A percentile compares a stretch with the other conserved stretches of the same genome.
Conservation (phyloP, 164 flowering plant species). For the Amborella trichopoda region DNA sequence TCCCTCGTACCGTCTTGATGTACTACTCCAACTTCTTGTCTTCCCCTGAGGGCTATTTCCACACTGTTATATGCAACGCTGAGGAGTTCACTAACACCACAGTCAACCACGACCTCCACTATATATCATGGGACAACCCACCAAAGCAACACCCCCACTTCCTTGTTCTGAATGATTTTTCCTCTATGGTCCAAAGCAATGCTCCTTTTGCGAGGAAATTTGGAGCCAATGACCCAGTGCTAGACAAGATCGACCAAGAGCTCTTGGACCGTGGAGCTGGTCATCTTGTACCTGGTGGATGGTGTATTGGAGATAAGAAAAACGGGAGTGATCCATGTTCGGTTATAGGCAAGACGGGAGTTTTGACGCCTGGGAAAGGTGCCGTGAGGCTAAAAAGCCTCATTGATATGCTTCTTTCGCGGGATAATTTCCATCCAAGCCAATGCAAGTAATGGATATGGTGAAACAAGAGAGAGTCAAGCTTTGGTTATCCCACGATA, state of each 20-base stretch:
- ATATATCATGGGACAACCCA: constrained; percentile 90
- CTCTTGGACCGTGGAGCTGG: constrained; percentile 33
- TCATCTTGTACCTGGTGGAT: constrained; percentile 58
- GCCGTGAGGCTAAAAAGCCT: constrained; percentile 52
- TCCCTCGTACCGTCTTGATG: constrained; percentile 67
- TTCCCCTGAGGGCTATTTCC: constrained; percentile 89
- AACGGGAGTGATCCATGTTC: constrained; percentile 6
- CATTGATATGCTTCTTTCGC: constrained; percentile 36
- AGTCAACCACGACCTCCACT: constrained; percentile 75
- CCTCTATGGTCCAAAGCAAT: constrained; percentile 57
- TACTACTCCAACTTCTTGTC: constrained; percentile 85
- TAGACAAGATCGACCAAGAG: constrained; percentile 68
- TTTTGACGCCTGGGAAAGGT: constrained; percentile 53
- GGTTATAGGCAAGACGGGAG: constrained; percentile 14
- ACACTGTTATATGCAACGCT: constrained; percentile 76
- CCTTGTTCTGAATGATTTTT: constrained; percentile 33
- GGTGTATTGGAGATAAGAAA: constrained; percentile 26
- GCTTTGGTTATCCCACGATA: too few relatives aligned
- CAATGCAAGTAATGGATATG: constrained; percentile 45
- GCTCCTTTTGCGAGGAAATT: constrained; percentile 82
- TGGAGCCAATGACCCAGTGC: constrained; percentile 31
- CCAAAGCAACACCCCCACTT: constrained; percentile 91
- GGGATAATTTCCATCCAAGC: constrained; percentile 29
- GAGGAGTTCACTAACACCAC: constrained; percentile 59
- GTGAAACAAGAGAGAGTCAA: too few relatives aligned